Base-by-base conservation (phyloP, 2,329 filamentous ascomycete genomes). In the Penicillium crustosum region DNA sequence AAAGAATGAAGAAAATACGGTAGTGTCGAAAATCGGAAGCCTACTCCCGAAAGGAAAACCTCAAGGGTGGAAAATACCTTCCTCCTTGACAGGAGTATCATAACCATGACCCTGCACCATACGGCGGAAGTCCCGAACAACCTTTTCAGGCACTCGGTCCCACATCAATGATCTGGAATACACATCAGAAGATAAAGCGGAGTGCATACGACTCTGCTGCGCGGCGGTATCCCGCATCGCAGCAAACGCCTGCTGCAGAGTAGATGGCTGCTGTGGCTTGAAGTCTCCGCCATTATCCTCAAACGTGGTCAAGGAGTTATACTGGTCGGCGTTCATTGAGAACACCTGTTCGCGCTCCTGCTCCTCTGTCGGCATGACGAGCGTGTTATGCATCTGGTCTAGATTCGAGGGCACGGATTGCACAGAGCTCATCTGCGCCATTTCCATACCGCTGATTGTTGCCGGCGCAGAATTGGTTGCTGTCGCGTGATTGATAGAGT, bases 81-180 rank as follows among this genome's bases (percentile, higher is more conserved):
- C 70, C 53, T 72, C 69, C 55, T 77, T 75, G 44, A 71, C 67
- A 19, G 69, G 64, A 31, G 59, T 42, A 8, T 70, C 69, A 77
- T 84, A 88, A 70, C 94, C 69, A 77, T 84, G 88, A 71, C 94
- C 89, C 63, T 89, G 86, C 67, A 96, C 89, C 84, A 96, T 92
- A 76, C 91, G 90, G 69, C 90, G 90, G 80, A 97, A 97, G 73
- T 93, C 91, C 67, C 88, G 86, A 53, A 99, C 91, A 49, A 97
- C 92, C 64, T 97, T 92, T 67, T 86, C 84, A 15, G 94, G 93
- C 67, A 97, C 93, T 76, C 93, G 90, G 70, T 97, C 92, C 91
- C 91, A 96, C 57, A 97, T 86, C 61, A 97, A 83, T 61, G 91
- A 96, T 57, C 93, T 86, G 35, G 93, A 95, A 78, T 96, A 96